Conservation (phyloP, 768 basidiomycete genomes). For the Xanthoconium stramineum region DNA sequence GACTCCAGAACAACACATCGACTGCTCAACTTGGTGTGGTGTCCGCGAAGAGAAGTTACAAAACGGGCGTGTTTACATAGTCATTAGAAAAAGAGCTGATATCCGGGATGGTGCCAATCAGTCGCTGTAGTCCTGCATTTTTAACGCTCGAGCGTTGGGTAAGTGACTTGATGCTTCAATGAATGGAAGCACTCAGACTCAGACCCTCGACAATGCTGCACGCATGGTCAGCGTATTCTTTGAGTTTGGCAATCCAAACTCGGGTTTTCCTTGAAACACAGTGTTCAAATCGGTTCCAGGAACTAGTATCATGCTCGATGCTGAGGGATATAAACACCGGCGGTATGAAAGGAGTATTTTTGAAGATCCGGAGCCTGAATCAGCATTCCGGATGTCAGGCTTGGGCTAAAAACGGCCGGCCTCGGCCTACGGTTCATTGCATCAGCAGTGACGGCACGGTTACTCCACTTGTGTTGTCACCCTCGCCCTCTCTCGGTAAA, state of each 20-base stretch:
- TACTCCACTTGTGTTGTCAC: slow-evolving; percentile 11
- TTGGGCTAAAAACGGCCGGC: too few relatives aligned
- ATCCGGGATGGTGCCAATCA: not conserved
- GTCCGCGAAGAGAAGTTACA: too few relatives aligned
- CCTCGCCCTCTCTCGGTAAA: slow-evolving; percentile 7
- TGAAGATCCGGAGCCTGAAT: too few relatives aligned
- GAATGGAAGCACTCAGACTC: not conserved
- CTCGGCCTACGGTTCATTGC: too few relatives aligned
- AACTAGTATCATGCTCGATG: not conserved
- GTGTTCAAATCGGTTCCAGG: not conserved
- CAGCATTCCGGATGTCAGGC: too few relatives aligned
- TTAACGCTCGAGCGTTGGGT: not conserved
- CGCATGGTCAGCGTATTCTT: not conserved
- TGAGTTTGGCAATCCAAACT: not conserved
- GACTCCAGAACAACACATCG: too few relatives aligned
- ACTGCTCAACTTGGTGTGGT: too few relatives aligned
- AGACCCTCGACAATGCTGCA: not conserved
- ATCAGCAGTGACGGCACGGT: too few relatives aligned
- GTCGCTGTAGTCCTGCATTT: not conserved
- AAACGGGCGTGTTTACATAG: too few relatives aligned
- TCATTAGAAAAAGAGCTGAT: too few relatives aligned
- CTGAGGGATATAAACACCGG: not conserved
- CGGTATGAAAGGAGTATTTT: too few relatives aligned
- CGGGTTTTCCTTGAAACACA: too few relatives aligned
- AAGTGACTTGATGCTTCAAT: not conserved